Base-by-base conservation (phyloP, 2,329 filamentous ascomycete species). In the Cercospora zeina region DNA sequence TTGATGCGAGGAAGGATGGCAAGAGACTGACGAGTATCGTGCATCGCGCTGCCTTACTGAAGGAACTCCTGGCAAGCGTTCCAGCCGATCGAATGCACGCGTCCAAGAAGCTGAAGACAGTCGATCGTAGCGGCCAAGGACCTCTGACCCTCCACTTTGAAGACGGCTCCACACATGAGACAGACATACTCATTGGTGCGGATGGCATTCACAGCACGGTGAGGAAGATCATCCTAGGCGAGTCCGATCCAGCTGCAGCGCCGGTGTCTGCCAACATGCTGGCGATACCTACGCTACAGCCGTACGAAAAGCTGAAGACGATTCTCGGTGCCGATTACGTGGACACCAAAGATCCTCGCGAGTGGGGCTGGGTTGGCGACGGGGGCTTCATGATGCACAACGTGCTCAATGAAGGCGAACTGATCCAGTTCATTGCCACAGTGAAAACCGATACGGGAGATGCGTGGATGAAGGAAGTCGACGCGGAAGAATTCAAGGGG, bases 301-400 rank as follows among this genome's bases (percentile, higher is more conserved):
- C 65, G n/a, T 65, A 62, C 42, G 65, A 64, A 21, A 54, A 33
- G 30, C 57, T 56, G 55, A 55, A 59, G 57, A 39, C 54, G 2
- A 59, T 49, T 10, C 42, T 65, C 2, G 65, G 65, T 3, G 50
- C 61, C 19, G 54, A 58, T 11, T 56, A 56, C 24, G 55, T 65
- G 7, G 49, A 61, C 21, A 55, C 56, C 4, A 54, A 58, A 33
- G 54, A 67, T 59, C 50, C 59, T 30, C 57, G 57, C 4, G 59
- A 67, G 30, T 63, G 45, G 47, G 53, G 19, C 1, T 67, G 60
- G 59, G 34, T 62, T 33, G 65, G 62, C n/a, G 45, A 63, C 37
- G 56, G 54, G 2, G 42, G 56, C 7, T 67, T 61, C 34, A 61
- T 62, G 51, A 58, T 67, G 57, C 62, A 65, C 34, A 67, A 62